Percentiles rank a stretch among this genome's conserved stretches.
Evolutionary conservation across 176 grass and related monocot genomes (phyloP).

Genomic region (Luzula sylvatica): DNA sequence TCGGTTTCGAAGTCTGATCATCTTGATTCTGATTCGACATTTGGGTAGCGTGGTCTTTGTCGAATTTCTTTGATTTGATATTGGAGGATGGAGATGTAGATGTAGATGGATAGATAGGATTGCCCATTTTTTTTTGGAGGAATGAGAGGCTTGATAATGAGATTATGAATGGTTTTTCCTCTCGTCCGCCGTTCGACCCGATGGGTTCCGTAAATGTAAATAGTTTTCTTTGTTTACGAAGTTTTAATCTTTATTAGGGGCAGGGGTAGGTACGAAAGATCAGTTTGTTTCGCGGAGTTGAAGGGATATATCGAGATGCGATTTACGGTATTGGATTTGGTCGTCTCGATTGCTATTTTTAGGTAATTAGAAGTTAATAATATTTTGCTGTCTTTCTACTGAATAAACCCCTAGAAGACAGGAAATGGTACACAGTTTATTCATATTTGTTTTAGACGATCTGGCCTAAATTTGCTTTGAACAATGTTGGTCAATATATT

Average conservation of each 20-base stretch:
- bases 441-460: no score
- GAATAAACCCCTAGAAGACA: no score
- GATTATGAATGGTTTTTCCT: background rate
- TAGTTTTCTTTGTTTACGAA: conserved; percentile 9
- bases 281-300: background rate
- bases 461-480: no score
- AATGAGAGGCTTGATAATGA: conserved; percentile 9
- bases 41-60: background rate
- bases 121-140: conserved; percentile 17
- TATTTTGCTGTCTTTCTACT: no score
- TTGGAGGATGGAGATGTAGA: conserved; percentile 16
- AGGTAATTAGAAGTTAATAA: background rate
- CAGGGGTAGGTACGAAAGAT: background rate
- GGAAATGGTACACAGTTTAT: no score
- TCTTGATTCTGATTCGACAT: background rate
- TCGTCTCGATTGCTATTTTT: conserved; percentile 11
- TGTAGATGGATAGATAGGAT: conserved; percentile 11
- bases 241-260: conserved; percentile 1
- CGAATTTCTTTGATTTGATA: background rate
- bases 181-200: background rate
- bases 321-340: background rate
- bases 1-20: background rate
- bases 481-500: no score
- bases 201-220: conserved; percentile 10
- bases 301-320: background rate